Conservation (phyloP, 208 protist species). For the Angomonas desouzai region DNA sequence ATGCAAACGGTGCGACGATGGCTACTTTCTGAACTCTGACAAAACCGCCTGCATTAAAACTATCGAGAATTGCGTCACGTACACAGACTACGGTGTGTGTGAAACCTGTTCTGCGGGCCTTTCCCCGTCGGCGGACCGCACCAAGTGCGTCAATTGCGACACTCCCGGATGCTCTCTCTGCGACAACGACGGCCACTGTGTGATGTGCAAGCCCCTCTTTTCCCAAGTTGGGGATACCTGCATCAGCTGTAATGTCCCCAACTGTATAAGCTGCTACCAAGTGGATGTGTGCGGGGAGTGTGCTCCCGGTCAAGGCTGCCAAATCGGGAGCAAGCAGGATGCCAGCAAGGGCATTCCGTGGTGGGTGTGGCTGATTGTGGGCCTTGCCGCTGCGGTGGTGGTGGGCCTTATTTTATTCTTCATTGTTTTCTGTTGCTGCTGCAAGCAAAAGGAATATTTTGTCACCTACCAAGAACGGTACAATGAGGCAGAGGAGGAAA, state of each 20-base stretch:
- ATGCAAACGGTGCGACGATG: too few relatives aligned
- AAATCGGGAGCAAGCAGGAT: neutral
- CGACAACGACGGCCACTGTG: too few relatives aligned
- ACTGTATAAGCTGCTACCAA: neutral
- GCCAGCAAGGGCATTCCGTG: slow-evolving; percentile 7
- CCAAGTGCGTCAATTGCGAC: too few relatives aligned
- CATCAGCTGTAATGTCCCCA: neutral
- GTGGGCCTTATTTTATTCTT: neutral
- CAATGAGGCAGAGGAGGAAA: neutral
- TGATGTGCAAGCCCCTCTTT: neutral
- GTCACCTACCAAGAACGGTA: neutral
- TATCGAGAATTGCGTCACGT: too few relatives aligned
- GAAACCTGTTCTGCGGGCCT: too few relatives aligned
- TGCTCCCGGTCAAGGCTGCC: neutral
- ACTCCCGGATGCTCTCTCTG: too few relatives aligned
- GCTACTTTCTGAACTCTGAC: too few relatives aligned
- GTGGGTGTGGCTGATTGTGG: slow-evolving; percentile 7
- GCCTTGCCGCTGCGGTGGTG: neutral
- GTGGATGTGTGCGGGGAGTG: neutral
- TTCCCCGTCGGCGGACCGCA: too few relatives aligned
- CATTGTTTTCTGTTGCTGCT: neutral
- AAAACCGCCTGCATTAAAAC: too few relatives aligned
- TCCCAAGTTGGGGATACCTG: neutral
- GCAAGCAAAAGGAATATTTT: neutral
- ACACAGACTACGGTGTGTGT: too few relatives aligned